phyloP scores from a whole-genome alignment of 306 rosid genomes.

The Vachellia collinsii region DNA sequence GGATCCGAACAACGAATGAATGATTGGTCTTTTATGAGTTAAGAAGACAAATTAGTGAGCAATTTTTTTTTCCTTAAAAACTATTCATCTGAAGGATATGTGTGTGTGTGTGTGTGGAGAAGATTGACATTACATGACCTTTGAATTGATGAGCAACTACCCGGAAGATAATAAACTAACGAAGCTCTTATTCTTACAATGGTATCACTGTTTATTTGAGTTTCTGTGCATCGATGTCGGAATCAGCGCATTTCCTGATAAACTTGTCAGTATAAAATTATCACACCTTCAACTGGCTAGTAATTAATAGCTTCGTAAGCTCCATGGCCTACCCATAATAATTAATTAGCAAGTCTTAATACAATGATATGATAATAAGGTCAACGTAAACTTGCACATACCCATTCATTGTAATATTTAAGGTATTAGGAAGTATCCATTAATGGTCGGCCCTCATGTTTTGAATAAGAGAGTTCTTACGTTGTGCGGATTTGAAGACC shows the following conservation, averaged over 20 bases:
- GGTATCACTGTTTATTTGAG: background rate
- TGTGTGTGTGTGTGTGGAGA: background rate
- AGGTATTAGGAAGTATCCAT: too few relatives aligned
- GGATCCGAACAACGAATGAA: too few relatives aligned
- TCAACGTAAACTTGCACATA: too few relatives aligned
- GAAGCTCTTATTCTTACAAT: too few relatives aligned
- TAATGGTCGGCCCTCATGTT: too few relatives aligned
- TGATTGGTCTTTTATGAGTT: background rate
- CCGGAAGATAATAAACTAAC: background rate
- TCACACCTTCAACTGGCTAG: too few relatives aligned
- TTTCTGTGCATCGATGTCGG: background rate
- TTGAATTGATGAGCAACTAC: constrained; percentile 25
- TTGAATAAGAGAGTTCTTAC: background rate
- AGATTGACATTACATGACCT: constrained; percentile 34
- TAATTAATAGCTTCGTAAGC: too few relatives aligned
- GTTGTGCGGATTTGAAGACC: constrained; percentile 27
- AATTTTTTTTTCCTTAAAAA: too few relatives aligned
- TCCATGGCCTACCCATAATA: too few relatives aligned
- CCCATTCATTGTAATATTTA: too few relatives aligned
- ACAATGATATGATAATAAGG: too few relatives aligned
- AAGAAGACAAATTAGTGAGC: background rate
- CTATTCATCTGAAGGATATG: background rate
- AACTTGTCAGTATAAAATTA: background rate
- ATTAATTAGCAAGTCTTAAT: too few relatives aligned
- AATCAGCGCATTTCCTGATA: constrained; percentile 10